phyloP scores from a whole-genome alignment of 352 stramenopile genomes.

The Pythium insidiosum region DNA sequence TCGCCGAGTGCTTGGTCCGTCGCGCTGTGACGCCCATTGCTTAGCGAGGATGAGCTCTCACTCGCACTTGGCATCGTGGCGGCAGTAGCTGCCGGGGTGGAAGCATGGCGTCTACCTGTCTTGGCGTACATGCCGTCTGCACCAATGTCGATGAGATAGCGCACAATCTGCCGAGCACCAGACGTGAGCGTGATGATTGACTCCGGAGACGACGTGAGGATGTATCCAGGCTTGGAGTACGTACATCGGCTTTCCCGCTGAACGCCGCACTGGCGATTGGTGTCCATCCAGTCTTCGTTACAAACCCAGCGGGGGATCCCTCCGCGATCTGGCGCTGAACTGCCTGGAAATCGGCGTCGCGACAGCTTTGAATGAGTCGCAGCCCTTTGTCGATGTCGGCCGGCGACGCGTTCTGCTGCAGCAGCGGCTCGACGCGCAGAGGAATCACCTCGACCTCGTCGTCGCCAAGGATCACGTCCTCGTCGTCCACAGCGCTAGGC shows the following conservation, averaged over 20 bases:
- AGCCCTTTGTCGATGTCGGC: slow-evolving; percentile 44
- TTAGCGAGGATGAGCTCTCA: background rate
- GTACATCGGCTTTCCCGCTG: slow-evolving; percentile 52
- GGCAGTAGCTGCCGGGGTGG: slow-evolving; percentile 1
- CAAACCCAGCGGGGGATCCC: slow-evolving; percentile 49
- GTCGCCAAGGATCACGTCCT: slow-evolving; percentile 1
- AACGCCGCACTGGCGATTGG: slow-evolving; percentile 57
- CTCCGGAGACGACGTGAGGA: too few relatives aligned
- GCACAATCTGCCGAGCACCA: slow-evolving; percentile 25
- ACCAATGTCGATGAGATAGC: slow-evolving; percentile 61
- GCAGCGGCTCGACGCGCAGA: slow-evolving; percentile 46
- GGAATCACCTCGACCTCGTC: slow-evolving; percentile 33
- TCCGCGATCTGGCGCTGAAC: slow-evolving; percentile 35
- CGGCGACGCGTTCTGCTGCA: slow-evolving; percentile 39
- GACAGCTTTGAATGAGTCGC: slow-evolving; percentile 56
- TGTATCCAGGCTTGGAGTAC: too few relatives aligned
- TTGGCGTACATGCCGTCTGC: slow-evolving; percentile 66
- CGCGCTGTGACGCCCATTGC: background rate
- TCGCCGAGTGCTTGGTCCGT: background rate
- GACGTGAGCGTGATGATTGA: too few relatives aligned
- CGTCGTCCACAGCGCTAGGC: background rate
- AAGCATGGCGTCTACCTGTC: slow-evolving; percentile 17
- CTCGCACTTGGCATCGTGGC: background rate
- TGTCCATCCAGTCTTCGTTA: slow-evolving; percentile 75
- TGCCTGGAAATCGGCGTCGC: slow-evolving; percentile 24